phyloP scores from a whole-genome alignment of 2,329 filamentous ascomycete species.

The Calcarisporium arbuscula region DNA sequence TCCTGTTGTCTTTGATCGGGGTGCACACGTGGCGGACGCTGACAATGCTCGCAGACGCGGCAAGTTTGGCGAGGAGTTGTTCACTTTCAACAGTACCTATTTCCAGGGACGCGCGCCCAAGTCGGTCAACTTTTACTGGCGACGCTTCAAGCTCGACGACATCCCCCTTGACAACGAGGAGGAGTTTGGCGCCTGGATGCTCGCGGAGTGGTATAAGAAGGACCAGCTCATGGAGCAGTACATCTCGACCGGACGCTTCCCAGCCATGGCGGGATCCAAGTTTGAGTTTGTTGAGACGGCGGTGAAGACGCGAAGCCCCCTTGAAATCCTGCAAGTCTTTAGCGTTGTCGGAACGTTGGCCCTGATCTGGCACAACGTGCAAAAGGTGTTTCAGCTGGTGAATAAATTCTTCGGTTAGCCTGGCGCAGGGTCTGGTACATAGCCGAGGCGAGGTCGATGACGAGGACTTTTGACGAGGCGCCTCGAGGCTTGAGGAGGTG shows the following conservation, averaged over 20 bases:
- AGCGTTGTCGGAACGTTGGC: constrained; percentile 39
- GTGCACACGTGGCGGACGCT: constrained; percentile 6
- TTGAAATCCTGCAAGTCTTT: constrained; percentile 51
- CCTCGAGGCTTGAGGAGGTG: no score
- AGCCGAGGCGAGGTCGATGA: constrained; percentile 2
- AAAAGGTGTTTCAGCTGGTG: constrained; percentile 19
- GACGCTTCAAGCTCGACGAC: constrained; percentile 70
- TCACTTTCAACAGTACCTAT: constrained; percentile 80
- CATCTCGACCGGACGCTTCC: constrained; percentile 70
- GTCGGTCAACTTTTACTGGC: constrained; percentile 96
- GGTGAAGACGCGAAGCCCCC: constrained; percentile 46
- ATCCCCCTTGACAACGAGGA: constrained; percentile 73
- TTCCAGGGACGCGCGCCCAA: constrained; percentile 84
- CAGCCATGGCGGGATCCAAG: constrained; percentile 52
- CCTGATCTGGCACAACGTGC: constrained; percentile 34
- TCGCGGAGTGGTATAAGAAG: constrained; percentile 85
- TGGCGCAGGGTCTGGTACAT: constrained; percentile 15
- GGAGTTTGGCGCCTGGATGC: constrained; percentile 78
- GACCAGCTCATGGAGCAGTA: constrained; percentile 84
- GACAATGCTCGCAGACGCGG: constrained; percentile 48
- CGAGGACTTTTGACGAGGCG: no score
- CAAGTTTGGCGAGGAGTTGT: constrained; percentile 84
- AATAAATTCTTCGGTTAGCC: no score
- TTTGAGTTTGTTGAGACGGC: constrained; percentile 50
- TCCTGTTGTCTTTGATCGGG: not conserved